phyloP scores from a whole-genome alignment of 2,329 filamentous ascomycete species.

The Trichoderma simmonsii region DNA sequence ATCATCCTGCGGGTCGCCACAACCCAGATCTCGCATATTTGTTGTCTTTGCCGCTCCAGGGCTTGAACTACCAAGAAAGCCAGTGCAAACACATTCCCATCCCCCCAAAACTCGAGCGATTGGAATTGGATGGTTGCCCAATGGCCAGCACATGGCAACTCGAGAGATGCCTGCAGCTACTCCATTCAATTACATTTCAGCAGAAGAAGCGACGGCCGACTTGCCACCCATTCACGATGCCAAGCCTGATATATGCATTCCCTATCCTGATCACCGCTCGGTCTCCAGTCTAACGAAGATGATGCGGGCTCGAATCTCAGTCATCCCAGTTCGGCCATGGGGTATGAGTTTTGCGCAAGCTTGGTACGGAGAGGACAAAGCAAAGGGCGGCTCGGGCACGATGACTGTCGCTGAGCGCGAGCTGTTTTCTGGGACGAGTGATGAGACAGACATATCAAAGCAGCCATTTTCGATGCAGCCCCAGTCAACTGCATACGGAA shows the following conservation, averaged over 20 bases:
- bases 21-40: constrained; percentile 66
- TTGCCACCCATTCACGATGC: constrained; percentile 62
- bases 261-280: constrained; percentile 65
- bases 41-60: constrained; percentile 69
- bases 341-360: constrained; percentile 51
- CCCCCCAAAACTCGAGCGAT: constrained; percentile 33
- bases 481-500: constrained; percentile 47
- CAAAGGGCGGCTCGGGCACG: constrained; percentile 27
- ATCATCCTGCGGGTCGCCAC: constrained; percentile 64
- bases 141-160: constrained; percentile 57
- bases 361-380: constrained; percentile 36
- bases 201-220: constrained; percentile 53
- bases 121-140: constrained; percentile 57
- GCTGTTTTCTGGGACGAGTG: constrained; percentile 34
- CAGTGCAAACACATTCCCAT: constrained; percentile 61
- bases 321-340: constrained; percentile 58
- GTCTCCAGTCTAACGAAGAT: constrained; percentile 38
- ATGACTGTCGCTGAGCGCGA: constrained; percentile 40
- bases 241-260: constrained; percentile 58
- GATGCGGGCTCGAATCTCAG: constrained; percentile 46
- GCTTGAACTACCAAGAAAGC: constrained; percentile 52
- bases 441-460: neutral
- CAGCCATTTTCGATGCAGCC: constrained; percentile 32
- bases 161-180: constrained; percentile 44
- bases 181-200: constrained; percentile 58